A percentile compares a stretch with the other conserved stretches of the same genome.
phyloP scores from a whole-genome alignment of 805 yeast species.

The Brettanomyces naardenensis region DNA sequence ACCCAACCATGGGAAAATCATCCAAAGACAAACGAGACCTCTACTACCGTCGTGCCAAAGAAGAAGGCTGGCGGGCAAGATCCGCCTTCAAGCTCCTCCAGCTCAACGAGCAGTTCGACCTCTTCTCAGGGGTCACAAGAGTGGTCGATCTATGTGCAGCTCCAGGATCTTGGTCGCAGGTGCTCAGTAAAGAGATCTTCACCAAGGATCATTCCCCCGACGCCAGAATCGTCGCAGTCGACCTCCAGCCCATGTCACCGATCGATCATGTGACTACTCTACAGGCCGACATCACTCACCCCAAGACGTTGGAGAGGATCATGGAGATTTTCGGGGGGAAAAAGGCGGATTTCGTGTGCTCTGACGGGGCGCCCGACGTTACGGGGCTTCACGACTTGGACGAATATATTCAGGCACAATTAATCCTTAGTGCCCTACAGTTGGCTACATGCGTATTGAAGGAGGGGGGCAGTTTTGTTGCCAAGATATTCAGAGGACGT shows the following conservation, averaged over 20 bases:
- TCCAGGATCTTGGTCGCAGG: slow-evolving; percentile 98
- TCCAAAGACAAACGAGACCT: slow-evolving; percentile 92
- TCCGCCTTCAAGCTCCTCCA: slow-evolving; percentile 93
- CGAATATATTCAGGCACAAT: slow-evolving; percentile 93
- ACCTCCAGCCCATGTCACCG: slow-evolving; percentile 95
- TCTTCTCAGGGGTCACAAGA: slow-evolving; percentile 62
- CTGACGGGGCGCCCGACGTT: slow-evolving; percentile 99
- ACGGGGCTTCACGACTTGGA: slow-evolving; percentile 96
- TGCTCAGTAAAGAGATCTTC: slow-evolving; percentile 63
- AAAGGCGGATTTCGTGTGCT: slow-evolving; percentile 90
- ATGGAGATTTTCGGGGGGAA: slow-evolving; percentile 81
- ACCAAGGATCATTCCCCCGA: slow-evolving; percentile 21
- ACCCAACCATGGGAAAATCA: slow-evolving; percentile 97
- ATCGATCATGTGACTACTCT: slow-evolving; percentile 83
- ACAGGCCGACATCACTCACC: slow-evolving; percentile 97
- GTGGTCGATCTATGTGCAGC: slow-evolving; percentile 98
- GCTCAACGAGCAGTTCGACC: slow-evolving; percentile 81
- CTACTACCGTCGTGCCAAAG: slow-evolving; percentile 90
- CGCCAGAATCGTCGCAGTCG: slow-evolving; percentile 82
- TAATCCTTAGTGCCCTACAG: slow-evolving; percentile 85
- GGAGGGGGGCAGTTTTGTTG: slow-evolving; percentile 90
- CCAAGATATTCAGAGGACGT: slow-evolving; percentile 93
- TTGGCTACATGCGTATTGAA: slow-evolving; percentile 82
- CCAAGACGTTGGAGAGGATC: slow-evolving; percentile 72
- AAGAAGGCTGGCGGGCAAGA: slow-evolving; percentile 96